phyloP scores from a whole-genome alignment of 1,284 basidiomycete genomes.

The Rhodotorula glutinis region DNA sequence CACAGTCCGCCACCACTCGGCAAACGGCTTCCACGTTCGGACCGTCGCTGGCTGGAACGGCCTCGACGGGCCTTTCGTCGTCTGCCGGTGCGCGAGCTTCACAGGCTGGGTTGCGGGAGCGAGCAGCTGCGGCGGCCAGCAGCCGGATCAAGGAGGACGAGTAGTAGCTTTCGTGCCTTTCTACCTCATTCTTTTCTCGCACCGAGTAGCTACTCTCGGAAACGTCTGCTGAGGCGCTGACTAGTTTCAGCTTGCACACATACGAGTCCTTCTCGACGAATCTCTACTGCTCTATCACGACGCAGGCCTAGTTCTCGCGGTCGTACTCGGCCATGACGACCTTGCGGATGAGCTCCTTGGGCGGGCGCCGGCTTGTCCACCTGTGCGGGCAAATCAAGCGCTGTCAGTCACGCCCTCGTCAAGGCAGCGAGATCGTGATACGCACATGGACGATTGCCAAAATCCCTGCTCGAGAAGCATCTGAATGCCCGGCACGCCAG shows the following conservation, averaged over 20 bases:
- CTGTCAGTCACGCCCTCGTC: background rate
- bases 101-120: background rate
- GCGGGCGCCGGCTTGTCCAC: slow-evolving; percentile 49
- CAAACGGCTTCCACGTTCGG: background rate
- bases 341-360: slow-evolving; percentile 49
- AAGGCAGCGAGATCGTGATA: background rate
- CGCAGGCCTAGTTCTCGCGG: slow-evolving; percentile 13
- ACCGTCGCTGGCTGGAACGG: slow-evolving; percentile 2
- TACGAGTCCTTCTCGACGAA: background rate
- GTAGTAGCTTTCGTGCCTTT: too few species aligned
- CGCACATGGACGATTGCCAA: slow-evolving; percentile 57
- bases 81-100: too few species aligned
- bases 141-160: too few species aligned
- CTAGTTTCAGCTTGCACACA: too few species aligned
- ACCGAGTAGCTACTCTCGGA: too few species aligned
- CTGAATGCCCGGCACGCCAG: slow-evolving; percentile 70
- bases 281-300: background rate
- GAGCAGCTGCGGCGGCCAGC: too few species aligned
- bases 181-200: too few species aligned
- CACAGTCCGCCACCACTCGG: slow-evolving; percentile 5
- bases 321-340: slow-evolving; percentile 47
- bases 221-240: too few species aligned
- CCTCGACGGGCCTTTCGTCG: background rate
- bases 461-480: slow-evolving; percentile 83
- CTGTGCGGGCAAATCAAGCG: background rate